A percentile compares a stretch with the other conserved stretches of the same genome.
Conservation (phyloP, 768 basidiomycete genomes). For the Mycena metata region DNA sequence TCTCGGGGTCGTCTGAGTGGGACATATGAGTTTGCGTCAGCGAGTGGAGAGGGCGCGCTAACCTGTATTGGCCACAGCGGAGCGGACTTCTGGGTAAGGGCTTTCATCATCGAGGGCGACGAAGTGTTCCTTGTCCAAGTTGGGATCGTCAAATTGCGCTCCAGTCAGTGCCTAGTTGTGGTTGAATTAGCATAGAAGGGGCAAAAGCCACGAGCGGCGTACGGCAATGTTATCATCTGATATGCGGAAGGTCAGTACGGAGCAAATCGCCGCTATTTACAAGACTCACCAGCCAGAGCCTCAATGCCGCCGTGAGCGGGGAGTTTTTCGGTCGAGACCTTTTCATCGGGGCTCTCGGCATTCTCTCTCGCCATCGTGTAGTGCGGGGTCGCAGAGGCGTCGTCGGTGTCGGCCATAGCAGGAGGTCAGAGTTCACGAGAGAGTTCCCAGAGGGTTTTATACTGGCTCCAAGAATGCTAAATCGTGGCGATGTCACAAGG, state of each 20-base stretch:
- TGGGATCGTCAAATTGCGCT: constrained; percentile 60
- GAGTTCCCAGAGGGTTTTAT: constrained; percentile 17
- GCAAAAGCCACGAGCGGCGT: constrained; percentile 1
- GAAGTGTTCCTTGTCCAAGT: constrained; percentile 56
- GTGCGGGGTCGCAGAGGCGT: constrained; percentile 41
- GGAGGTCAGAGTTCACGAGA: background rate
- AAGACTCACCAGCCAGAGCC: constrained; percentile 45
- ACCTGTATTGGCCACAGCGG: constrained; percentile 68
- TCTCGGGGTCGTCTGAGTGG: constrained; percentile 71
- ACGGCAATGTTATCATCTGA: constrained; percentile 50
- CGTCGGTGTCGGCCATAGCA: constrained; percentile 29
- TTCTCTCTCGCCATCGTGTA: constrained; percentile 40
- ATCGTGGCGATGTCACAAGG: constrained; percentile 4
- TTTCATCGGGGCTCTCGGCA: constrained; percentile 33
- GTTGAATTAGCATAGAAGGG: constrained; percentile 1
- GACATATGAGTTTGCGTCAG: constrained; percentile 70
- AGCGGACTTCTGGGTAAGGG: constrained; percentile 83
- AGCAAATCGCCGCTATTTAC: background rate
- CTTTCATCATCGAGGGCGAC: constrained; percentile 72
- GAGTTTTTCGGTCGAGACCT: constrained; percentile 42
- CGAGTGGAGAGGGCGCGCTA: background rate
- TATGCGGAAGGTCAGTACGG: background rate
- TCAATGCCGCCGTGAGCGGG: constrained; percentile 37
- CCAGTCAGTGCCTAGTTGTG: constrained; percentile 48
- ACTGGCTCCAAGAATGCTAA: constrained; percentile 12